Evolutionary conservation across 805 yeast genomes (phyloP).

Genomic region (Kluyveromyces nonfermentans): DNA sequence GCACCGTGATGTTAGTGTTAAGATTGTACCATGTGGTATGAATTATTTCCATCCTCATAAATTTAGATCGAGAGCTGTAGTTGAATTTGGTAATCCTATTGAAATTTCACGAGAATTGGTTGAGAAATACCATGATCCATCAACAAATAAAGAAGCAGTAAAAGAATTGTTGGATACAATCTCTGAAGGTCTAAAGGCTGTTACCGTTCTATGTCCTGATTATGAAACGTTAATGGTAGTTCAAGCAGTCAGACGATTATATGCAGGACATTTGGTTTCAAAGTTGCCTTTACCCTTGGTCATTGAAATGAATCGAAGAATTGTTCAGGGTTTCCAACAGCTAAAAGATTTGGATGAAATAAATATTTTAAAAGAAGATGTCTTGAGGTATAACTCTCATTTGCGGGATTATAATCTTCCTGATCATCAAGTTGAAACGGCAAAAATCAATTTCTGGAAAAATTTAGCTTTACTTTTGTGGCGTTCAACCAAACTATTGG

Average conservation of each 20-base stretch:
- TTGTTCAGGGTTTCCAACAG: conserved; percentile 71
- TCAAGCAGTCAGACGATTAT: conserved; percentile 86
- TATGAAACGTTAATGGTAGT: conserved; percentile 82
- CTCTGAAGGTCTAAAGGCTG: conserved; percentile 67
- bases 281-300: conserved; percentile 71
- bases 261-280: conserved; percentile 63
- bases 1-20: conserved; percentile 65
- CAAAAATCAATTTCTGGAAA: conserved; percentile 40
- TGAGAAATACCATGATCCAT: conserved; percentile 52
- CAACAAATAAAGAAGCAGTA: conserved; percentile 62
- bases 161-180: conserved; percentile 59
- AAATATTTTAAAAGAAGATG: conserved; percentile 48
- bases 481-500: conserved; percentile 47
- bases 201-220: conserved; percentile 82
- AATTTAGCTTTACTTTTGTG: conserved; percentile 44
- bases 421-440: conserved; percentile 43
- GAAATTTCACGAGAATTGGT: conserved; percentile 55
- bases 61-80: conserved; percentile 89
- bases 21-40: conserved; percentile 95
- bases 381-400: conserved; percentile 66
- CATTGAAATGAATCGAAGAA: conserved; percentile 84
- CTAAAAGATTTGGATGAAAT: conserved; percentile 64
- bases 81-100: conserved; percentile 88
- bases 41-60: conserved; percentile 94
- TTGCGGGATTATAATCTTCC: conserved; percentile 53